phyloP scores from a whole-genome alignment of 2,329 filamentous ascomycete genomes.

The Hypoxylon sp. region DNA sequence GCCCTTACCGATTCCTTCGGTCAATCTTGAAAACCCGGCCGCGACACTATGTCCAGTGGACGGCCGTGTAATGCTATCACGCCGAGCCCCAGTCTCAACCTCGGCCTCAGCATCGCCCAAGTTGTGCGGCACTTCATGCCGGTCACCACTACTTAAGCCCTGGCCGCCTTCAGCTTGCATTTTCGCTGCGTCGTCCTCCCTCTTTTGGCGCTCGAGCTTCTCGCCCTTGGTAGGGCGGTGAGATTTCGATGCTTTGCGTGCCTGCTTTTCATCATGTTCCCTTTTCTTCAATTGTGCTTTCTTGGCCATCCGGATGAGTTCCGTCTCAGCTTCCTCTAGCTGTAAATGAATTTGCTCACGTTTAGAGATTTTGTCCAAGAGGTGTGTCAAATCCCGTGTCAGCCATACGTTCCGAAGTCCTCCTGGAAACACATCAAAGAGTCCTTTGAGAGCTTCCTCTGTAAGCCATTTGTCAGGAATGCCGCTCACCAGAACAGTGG shows the following conservation, averaged over 20 bases:
- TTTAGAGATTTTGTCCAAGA: constrained; percentile 86
- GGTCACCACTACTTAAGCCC: constrained; percentile 67
- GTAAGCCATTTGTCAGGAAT: constrained; percentile 94
- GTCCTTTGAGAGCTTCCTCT: constrained; percentile 81
- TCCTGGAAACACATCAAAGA: constrained; percentile 97
- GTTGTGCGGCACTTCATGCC: constrained; percentile 68
- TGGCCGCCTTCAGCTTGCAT: constrained; percentile 64
- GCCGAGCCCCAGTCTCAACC: constrained; percentile 31
- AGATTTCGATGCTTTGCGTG: constrained; percentile 67
- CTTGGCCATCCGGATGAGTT: constrained; percentile 84
- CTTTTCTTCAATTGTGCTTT: constrained; percentile 81
- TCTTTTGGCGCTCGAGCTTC: constrained; percentile 62
- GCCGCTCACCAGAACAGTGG: constrained; percentile 91
- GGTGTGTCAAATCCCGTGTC: constrained; percentile 87
- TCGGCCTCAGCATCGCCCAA: constrained; percentile 61
- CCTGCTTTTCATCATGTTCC: constrained; percentile 75
- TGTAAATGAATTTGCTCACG: constrained; percentile 78
- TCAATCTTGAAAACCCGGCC: constrained; percentile 62
- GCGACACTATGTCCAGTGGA: constrained; percentile 51
- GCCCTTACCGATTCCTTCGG: constrained; percentile 65
- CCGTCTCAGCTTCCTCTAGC: constrained; percentile 87
- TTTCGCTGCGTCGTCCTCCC: constrained; percentile 66
- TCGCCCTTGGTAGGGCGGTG: constrained; percentile 68
- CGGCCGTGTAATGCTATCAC: constrained; percentile 37
- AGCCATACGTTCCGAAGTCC: constrained; percentile 97